A percentile compares a stretch with the other conserved stretches of the same genome.
phyloP scores from a whole-genome alignment of 805 yeast species.

The Myxozyma lipomycoides region DNA sequence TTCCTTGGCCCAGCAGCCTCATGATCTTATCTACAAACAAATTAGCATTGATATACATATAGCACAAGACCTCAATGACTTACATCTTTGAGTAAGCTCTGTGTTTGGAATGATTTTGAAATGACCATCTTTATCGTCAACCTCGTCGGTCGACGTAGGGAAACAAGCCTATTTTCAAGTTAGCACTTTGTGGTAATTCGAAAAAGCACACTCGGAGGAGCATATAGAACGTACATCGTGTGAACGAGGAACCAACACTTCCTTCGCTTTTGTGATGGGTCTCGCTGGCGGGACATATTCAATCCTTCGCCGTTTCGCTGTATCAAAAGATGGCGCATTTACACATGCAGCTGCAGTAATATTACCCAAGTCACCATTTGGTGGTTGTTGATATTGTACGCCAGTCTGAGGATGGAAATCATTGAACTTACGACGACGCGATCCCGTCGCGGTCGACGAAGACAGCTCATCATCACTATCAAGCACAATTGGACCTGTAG shows the following conservation, averaged over 20 bases:
- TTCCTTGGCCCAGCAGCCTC: slow-evolving; percentile 80
- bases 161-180: slow-evolving; percentile 1
- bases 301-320: slow-evolving; percentile 12
- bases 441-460: background rate
- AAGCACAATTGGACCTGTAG: no score
- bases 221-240: slow-evolving; percentile 22
- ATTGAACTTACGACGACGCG: slow-evolving; percentile 12
- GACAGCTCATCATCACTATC: no score
- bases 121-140: slow-evolving; percentile 41
- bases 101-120: slow-evolving; percentile 37
- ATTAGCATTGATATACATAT: no score
- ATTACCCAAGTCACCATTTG: background rate
- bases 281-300: slow-evolving; percentile 11
- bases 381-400: background rate
- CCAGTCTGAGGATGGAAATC: slow-evolving; percentile 1
- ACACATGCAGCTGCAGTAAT: background rate
- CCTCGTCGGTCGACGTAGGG: slow-evolving; percentile 3
- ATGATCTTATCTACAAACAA: slow-evolving; percentile 68
- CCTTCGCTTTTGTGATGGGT: slow-evolving; percentile 34
- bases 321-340: background rate
- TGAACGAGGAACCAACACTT: slow-evolving; percentile 32
- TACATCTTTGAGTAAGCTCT: slow-evolving; percentile 32
- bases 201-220: no score
- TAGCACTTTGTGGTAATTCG: no score
- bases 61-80: no score